Conservation (phyloP, 768 basidiomycete species). For the Lentinula detonsa region DNA sequence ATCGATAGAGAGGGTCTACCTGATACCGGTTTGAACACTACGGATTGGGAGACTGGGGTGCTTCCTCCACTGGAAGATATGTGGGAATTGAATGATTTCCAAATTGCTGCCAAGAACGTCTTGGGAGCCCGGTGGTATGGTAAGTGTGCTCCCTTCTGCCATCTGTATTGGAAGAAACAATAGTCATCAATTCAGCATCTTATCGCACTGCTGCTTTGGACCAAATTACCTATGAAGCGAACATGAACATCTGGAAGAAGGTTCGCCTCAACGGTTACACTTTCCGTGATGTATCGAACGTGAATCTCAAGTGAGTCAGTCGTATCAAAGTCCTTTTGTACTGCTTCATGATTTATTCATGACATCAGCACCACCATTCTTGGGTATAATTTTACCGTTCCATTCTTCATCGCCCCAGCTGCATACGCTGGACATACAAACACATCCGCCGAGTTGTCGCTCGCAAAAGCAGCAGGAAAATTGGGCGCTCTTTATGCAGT, state of each 20-base stretch:
- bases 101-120: slow-evolving; percentile 20
- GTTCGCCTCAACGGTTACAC: slow-evolving; percentile 16
- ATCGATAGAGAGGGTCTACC: slow-evolving; percentile 23
- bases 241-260: slow-evolving; percentile 18
- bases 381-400: slow-evolving; percentile 23
- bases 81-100: slow-evolving; percentile 19
- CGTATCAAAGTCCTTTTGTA: background rate
- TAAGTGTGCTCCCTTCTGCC: background rate
- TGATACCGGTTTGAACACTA: slow-evolving; percentile 20
- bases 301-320: slow-evolving; percentile 14
- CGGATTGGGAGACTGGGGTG: slow-evolving; percentile 15
- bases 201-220: slow-evolving; percentile 18
- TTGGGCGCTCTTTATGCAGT: slow-evolving; percentile 33
- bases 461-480: slow-evolving; percentile 34
- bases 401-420: slow-evolving; percentile 40
- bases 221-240: slow-evolving; percentile 20
- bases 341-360: too few species aligned
- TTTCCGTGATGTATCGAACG: slow-evolving; percentile 17
- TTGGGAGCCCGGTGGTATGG: slow-evolving; percentile 14
- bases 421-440: slow-evolving; percentile 33
- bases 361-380: slow-evolving; percentile 17
- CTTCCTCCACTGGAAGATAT: slow-evolving; percentile 18
- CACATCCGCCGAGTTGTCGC: slow-evolving; percentile 37
- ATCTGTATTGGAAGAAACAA: background rate
- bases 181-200: slow-evolving; percentile 8